phyloP scores from a whole-genome alignment of 805 yeast species.

The Candida caryicola region DNA sequence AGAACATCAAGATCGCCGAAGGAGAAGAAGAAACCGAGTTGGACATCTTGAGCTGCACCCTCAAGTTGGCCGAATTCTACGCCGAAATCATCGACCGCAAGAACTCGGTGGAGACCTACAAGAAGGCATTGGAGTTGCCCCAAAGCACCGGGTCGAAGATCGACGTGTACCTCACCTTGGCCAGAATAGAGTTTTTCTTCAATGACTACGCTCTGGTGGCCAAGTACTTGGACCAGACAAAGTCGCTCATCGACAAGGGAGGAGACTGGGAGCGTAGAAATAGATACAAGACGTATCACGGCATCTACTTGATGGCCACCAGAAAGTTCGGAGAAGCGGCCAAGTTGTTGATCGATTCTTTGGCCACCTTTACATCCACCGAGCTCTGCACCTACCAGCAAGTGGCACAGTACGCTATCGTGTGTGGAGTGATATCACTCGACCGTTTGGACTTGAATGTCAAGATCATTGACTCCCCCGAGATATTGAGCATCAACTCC shows the following conservation, averaged over 20 bases:
- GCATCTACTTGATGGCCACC: constrained; percentile 78
- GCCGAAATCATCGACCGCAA: constrained; percentile 78
- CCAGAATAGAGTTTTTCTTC: constrained; percentile 87
- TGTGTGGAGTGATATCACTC: constrained; percentile 82
- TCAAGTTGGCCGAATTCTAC: constrained; percentile 83
- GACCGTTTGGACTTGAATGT: constrained; percentile 80
- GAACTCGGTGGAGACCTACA: constrained; percentile 64
- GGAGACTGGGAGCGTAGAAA: constrained; percentile 99
- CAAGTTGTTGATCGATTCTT: constrained; percentile 77
- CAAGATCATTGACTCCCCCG: constrained; percentile 91
- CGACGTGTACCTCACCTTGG: constrained; percentile 76
- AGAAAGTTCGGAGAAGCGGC: constrained; percentile 87
- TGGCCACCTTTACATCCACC: constrained; percentile 92
- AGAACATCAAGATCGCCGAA: constrained; percentile 50
- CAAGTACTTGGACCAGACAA: constrained; percentile 69
- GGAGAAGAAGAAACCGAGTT: constrained; percentile 83
- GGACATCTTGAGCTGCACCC: constrained; percentile 74
- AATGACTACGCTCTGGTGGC: constrained; percentile 70
- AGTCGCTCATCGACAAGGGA: constrained; percentile 83
- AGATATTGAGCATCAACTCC: constrained; percentile 75
- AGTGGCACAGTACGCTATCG: constrained; percentile 82
- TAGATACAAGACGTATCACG: constrained; percentile 86
- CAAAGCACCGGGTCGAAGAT: constrained; percentile 89
- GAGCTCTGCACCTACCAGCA: constrained; percentile 88
- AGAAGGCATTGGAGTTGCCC: constrained; percentile 72